Percentiles rank a stretch among this genome's conserved stretches.
Evolutionary conservation across 768 basidiomycete species (phyloP).

Genomic region (Butyriboletus loyo): DNA sequence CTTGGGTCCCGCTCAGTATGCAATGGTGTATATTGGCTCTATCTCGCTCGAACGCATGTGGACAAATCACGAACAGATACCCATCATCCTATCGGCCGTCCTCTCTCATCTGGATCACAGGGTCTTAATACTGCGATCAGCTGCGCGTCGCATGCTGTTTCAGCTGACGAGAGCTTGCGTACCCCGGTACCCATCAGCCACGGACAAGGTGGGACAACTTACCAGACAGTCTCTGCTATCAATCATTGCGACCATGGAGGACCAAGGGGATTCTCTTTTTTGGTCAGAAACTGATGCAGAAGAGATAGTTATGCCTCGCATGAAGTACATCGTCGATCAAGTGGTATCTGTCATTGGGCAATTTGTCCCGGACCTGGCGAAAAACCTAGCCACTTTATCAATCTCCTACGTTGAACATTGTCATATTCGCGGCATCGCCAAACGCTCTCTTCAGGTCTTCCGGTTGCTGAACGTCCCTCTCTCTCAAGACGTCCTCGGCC

Average conservation of each 20-base stretch:
- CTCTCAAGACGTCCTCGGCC: conserved; percentile 68
- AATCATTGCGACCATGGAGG: conserved; percentile 53
- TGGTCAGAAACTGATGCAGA: conserved; percentile 72
- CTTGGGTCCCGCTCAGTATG: conserved; percentile 83
- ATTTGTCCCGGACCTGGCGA: conserved; percentile 62
- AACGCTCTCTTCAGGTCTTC: conserved; percentile 88
- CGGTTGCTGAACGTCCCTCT: conserved; percentile 73
- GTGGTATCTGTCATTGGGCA: conserved; percentile 68
- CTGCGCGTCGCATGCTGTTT: conserved; percentile 78
- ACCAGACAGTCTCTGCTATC: conserved; percentile 48
- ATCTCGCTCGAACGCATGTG: conserved; percentile 72
- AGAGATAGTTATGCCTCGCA: conserved; percentile 57
- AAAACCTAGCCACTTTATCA: conserved; percentile 78
- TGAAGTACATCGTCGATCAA: conserved; percentile 63
- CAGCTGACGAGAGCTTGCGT: conserved; percentile 81
- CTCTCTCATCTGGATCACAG: conserved; percentile 84
- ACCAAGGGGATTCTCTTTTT: conserved; percentile 52
- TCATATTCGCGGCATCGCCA: conserved; percentile 80
- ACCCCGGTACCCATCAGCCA: conserved; percentile 71
- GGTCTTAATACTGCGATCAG: conserved; percentile 60
- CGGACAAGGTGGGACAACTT: conserved; percentile 52
- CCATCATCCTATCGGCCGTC: conserved; percentile 72
- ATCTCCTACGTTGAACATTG: conserved; percentile 85
- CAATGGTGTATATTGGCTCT: conserved; percentile 80
- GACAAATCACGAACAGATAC: conserved; percentile 68